Evolutionary conservation across 2,329 filamentous ascomycete genomes (phyloP), one percentile per base, ranked within the genome.

Genomic region (Trichoderma hamatum): DNA sequence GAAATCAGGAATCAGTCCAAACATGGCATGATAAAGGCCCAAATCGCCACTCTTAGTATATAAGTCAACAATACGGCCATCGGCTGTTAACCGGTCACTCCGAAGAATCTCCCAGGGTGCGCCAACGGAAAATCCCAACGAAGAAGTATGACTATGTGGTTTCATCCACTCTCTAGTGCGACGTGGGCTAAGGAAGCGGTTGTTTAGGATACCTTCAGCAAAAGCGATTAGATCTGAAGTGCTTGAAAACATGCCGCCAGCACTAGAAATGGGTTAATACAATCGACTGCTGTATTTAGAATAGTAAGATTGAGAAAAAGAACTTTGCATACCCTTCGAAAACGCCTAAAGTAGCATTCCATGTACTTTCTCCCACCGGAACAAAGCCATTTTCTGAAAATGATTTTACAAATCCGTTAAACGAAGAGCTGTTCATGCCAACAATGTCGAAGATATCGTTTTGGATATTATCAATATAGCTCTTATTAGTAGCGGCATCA

Each of bases 21-120:
- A 68, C 4, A 75, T 64, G n/a, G 78, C 71, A 69, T 78, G 76
- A 71, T 83, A 84, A 32, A 70, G 58, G 21, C 78, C 78, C 10
- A 81, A 62, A 62, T 79, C 78, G 21, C 83, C 83, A 5, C 71
- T 72, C 70, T 85, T 85, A 21, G 81, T 80, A 74, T 83, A 84
- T 1, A 84, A 46, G 59, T 84, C 81, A 21, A 82, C 74, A 3
- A 81, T 71, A 5, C 80, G 79, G 34, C 78, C 75, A 70, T 79
- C 78, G 1, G 72, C 68, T 16, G 78, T 78, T 56, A 80, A 69
- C 68, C 74, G 74, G 62, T 78, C 72, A 52, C 76, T 73, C 43
- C 80, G 79, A 65, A 77, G 72, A 55, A 85, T 85, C 74, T 85
- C 83, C 82, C 82, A 85, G 1, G 82, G 81, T 4, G 76, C 76